Conservation (phyloP, 1,284 basidiomycete genomes). For the Cryptococcus maquisensis region DNA sequence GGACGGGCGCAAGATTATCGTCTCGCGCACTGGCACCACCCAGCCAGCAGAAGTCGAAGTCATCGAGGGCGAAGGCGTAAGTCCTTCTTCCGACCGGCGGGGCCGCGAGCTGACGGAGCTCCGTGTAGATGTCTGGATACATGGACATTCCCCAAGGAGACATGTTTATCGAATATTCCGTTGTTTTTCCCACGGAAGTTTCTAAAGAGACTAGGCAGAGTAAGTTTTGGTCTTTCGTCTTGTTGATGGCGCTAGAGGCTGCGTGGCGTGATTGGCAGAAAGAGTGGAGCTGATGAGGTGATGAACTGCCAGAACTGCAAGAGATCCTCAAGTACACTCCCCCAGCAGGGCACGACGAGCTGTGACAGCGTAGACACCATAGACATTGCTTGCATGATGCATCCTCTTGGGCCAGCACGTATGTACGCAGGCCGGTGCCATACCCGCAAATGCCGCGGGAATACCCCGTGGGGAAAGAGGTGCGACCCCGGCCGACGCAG, state of each 20-base stretch:
- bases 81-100: conserved; percentile 8
- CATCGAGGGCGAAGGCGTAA: conserved; percentile 71
- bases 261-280: too few relatives aligned
- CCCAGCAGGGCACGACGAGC: conserved; percentile 11
- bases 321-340: conserved; percentile 10
- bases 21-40: conserved; percentile 72
- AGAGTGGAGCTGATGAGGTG: not conserved
- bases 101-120: not conserved
- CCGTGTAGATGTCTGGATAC: conserved; percentile 65
- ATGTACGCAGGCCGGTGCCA: too few relatives aligned
- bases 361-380: not conserved
- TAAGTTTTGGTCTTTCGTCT: conserved; percentile 46
- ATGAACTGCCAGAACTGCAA: conserved; percentile 9
- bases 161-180: conserved; percentile 84
- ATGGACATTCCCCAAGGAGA: conserved; percentile 65
- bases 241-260: too few relatives aligned
- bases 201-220: conserved; percentile 63
- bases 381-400: not conserved
- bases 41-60: conserved; percentile 89
- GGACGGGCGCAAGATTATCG: conserved; percentile 73
- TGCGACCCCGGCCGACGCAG: not conserved
- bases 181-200: conserved; percentile 73
- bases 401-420: too few relatives aligned
- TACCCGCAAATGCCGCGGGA: not conserved
- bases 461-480: too few relatives aligned